Base-by-base conservation (phyloP, 352 stramenopile species). In the Globisporangium splendens region DNA sequence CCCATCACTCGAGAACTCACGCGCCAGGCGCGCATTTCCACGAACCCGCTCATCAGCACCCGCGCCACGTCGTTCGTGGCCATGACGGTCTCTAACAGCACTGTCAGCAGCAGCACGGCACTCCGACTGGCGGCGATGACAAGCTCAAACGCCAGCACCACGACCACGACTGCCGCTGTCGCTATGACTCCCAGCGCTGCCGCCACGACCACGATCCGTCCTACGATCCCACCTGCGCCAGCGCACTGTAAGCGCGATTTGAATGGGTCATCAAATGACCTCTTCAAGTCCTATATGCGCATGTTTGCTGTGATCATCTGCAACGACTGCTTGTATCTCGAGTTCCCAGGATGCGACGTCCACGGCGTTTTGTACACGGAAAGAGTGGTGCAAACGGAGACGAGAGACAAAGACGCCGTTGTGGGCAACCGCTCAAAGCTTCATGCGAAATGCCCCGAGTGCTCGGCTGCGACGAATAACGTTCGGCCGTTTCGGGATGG, bases 291-390 rank as follows among this genome's bases (percentile, higher is more conserved):
- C 1, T 33, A 58, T 24, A 72, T 96, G 60, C 85, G 87, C 0
- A 68, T 63, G 18, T 96, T 93, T 54, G 83, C 83, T 7, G 82
- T 85, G 31, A 93, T 96, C 61, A 63, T 94, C 10, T 96, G 87
- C 67, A 74, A 70, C 64, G 66, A 81, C 28, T 96, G 87, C 50
- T 72, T 84, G n/a, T 96, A 93, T 61, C 63, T 96, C 18, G 87
- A 96, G 65, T 96, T 96, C 55, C 87, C 87, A 0, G 87, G 87
- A 42, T 96, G 87, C 56, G 85, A 96, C 54, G 77, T 93, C 8
- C 87, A 96, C 51, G 83, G 86, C 49, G 69, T 90, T 1, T 59
- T 96, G 31, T 96, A 95, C 57, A 92, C 85, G 7, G 71, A 96
- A 39, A 70, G 69, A 46, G 54, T 89, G n/a, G 52, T 39, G 12